Evolutionary conservation across 306 rosid species (phyloP), one percentile per base, ranked within the genome.

Genomic region (Lathyrus aphaca): DNA sequence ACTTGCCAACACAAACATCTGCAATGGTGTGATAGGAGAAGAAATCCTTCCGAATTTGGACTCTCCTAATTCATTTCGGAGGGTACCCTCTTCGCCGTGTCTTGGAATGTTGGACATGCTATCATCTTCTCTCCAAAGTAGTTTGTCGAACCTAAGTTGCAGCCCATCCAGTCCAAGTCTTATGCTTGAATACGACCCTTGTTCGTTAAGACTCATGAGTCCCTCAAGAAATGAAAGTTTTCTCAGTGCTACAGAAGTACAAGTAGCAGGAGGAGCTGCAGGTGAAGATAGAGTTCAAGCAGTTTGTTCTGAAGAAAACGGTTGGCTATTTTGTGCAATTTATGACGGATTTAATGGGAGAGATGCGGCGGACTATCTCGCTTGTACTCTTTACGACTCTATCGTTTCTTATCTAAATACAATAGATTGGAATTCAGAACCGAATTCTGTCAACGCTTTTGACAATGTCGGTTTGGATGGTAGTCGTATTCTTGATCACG

Each of bases 241-340:
- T 65, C 96, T 91, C 71, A 87, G 67, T 83, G 83, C 80, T 13
- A 77, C 59, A 84, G 97, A 95, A 77, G 86, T 95, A 54, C 95
- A 95, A 78, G 97, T 89, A 77, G 99, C 99, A n/a, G 99, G 99
- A 74, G 99, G 97, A 76, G 97, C 99, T 64, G 99, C 99, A 62
- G 99, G 99, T 58, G 99, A 95, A 82, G 99, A 95, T 77, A 87
- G 99, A 82, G 99, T 95, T 69, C 97, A 95, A 71, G 99, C 99
- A 19, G 96, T 95, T 77, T 95, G 96, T 82, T 95, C 96, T 62
- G 99, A 95, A 81, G 99, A 95, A 81, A 86, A 87, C 44, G 99
- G 95, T 1, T 95, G 99, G 99, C 95, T 95, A 53, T 95, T 86
- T 68, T 95, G 99, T 78, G 95, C 85, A 71, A 91, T 95, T 81